phyloP scores from a whole-genome alignment of 805 yeast genomes.

The Wickerhamiella bombiphila region DNA sequence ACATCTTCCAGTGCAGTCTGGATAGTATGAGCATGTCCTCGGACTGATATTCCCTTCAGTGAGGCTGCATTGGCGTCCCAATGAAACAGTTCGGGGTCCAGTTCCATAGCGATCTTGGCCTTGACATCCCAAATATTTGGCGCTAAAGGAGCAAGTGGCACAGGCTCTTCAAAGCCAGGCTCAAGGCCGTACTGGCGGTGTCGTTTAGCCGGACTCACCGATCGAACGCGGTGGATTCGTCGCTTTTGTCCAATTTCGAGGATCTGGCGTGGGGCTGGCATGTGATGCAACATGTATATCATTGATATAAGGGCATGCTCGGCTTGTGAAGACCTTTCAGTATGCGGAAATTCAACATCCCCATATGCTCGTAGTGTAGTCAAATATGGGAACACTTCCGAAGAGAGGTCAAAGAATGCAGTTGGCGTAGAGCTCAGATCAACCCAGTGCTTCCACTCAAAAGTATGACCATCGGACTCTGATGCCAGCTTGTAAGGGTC shows the following conservation, averaged over 20 bases:
- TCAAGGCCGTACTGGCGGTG: conserved; percentile 1
- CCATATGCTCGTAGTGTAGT: conserved; percentile 1
- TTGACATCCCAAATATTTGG: neutral
- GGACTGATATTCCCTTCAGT: neutral
- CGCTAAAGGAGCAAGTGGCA: neutral
- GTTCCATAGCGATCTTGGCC: neutral
- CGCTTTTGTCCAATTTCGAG: neutral
- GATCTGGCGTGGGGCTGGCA: conserved; percentile 6
- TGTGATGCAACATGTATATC: conserved; percentile 1
- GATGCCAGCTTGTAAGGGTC: neutral
- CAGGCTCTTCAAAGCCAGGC: neutral
- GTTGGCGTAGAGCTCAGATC: conserved; percentile 9
- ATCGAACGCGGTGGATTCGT: neutral
- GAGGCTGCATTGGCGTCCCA: conserved; percentile 3
- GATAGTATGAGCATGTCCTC: conserved; percentile 1
- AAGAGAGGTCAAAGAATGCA: conserved; percentile 3
- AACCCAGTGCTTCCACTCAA: conserved; percentile 18
- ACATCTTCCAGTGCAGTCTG: conserved; percentile 4
- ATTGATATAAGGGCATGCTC: conserved; percentile 5
- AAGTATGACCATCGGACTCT: conserved; percentile 2
- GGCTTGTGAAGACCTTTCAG: conserved; percentile 2
- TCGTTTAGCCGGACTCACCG: neutral
- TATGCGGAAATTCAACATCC: conserved; percentile 2
- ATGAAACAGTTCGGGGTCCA: neutral
- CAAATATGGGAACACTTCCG: conserved; percentile 4